Conservation (phyloP, 257 asterid species). For the Euphrasia confusa region DNA sequence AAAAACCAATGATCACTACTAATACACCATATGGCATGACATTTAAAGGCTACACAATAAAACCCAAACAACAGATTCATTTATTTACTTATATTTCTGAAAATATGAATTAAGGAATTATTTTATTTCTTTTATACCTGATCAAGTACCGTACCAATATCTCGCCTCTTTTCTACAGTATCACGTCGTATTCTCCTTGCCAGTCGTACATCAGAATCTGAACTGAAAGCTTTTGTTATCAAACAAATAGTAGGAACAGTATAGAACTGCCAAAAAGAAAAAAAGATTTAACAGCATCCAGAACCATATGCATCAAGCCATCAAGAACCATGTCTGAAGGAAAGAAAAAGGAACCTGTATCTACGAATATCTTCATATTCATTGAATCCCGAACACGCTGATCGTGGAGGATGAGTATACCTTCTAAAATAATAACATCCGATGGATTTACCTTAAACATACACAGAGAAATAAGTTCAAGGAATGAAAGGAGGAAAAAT, state of each 20-base stretch:
- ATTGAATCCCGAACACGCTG: constrained; percentile 65
- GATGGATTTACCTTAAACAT: constrained; percentile 75
- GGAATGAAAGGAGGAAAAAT: not conserved
- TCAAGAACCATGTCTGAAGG: constrained; percentile 7
- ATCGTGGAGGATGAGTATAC: constrained; percentile 80
- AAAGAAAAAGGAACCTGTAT: constrained; percentile 56
- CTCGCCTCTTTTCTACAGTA: constrained; percentile 73
- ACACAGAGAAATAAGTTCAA: constrained; percentile 1
- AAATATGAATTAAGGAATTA: not conserved
- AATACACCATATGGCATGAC: not conserved
- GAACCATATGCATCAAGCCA: not conserved
- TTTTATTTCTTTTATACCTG: constrained; percentile 42
- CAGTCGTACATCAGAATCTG: constrained; percentile 92
- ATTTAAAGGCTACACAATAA: not conserved
- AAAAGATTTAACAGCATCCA: too few species aligned
- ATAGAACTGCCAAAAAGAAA: too few species aligned
- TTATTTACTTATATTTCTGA: not conserved
- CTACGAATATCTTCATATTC: constrained; percentile 90
- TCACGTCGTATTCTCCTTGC: constrained; percentile 91
- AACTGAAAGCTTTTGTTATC: constrained; percentile 42
- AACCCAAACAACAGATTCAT: too few species aligned
- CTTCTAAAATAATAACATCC: constrained; percentile 83
- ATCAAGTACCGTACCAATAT: constrained; percentile 67
- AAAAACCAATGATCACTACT: constrained; percentile 11
- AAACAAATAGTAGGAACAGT: too few species aligned